Evolutionary conservation across 1,284 basidiomycete genomes (phyloP).

Genomic region (Cutaneotrichosporon curvatum): DNA sequence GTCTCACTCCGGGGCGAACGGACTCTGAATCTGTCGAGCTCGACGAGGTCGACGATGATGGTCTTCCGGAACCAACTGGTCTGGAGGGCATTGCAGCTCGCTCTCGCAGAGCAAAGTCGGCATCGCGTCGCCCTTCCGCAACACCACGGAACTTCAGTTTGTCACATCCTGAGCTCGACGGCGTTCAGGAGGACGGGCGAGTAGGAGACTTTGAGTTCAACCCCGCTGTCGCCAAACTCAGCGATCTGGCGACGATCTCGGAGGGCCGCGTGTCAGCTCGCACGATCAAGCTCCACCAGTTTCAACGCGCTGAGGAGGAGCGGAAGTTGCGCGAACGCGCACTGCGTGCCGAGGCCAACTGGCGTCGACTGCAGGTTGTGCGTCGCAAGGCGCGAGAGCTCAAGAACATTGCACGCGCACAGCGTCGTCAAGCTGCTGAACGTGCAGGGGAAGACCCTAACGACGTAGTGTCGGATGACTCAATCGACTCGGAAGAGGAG

Average conservation of each 20-base stretch:
- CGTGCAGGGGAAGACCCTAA: slow-evolving; percentile 19
- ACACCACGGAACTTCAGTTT: neutral
- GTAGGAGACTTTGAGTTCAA: slow-evolving; percentile 24
- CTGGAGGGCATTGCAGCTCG: neutral
- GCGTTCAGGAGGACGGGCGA: slow-evolving; percentile 24
- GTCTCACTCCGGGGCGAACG: too few relatives aligned
- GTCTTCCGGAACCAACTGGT: neutral
- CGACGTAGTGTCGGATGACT: slow-evolving; percentile 30
- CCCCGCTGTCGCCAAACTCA: slow-evolving; percentile 20
- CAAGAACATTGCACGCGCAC: slow-evolving; percentile 24
- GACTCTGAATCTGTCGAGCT: too few relatives aligned
- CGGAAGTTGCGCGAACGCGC: slow-evolving; percentile 15
- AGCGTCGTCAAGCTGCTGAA: slow-evolving; percentile 16
- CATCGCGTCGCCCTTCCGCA: neutral
- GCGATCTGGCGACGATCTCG: slow-evolving; percentile 24
- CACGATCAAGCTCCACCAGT: slow-evolving; percentile 24
- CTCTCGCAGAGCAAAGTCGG: too few relatives aligned
- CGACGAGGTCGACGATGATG: neutral
- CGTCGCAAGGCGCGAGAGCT: slow-evolving; percentile 28
- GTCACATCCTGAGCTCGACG: slow-evolving; percentile 18
- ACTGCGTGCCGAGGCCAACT: slow-evolving; percentile 17
- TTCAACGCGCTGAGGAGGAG: slow-evolving; percentile 10
- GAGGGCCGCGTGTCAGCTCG: slow-evolving; percentile 31
- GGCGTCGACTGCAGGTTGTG: slow-evolving; percentile 26
- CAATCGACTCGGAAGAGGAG: slow-evolving; percentile 35